phyloP scores from a whole-genome alignment of 768 basidiomycete genomes.

The Astraeus odoratus region DNA sequence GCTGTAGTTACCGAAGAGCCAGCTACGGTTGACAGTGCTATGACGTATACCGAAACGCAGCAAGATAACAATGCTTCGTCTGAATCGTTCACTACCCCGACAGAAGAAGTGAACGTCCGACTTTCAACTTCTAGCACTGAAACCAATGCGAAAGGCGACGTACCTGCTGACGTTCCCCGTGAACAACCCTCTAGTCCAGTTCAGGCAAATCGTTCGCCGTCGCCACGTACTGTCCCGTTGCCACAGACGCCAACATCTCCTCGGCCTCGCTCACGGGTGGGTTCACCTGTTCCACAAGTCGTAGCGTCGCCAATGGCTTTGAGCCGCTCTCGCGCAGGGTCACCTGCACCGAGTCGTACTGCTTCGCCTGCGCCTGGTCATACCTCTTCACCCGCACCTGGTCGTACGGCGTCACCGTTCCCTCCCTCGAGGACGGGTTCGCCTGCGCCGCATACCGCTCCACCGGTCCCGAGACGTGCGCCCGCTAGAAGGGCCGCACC shows the following conservation, averaged over 20 bases:
- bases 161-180: not conserved
- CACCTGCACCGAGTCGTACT: slow-evolving; percentile 24
- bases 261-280: slow-evolving; percentile 29
- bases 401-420: slow-evolving; percentile 43
- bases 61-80: slow-evolving; percentile 5
- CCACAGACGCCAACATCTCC: slow-evolving; percentile 21
- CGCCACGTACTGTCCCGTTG: slow-evolving; percentile 17
- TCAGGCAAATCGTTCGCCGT: slow-evolving; percentile 8
- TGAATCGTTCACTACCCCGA: slow-evolving; percentile 13
- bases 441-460: slow-evolving; percentile 12
- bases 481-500: slow-evolving; percentile 37
- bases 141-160: not conserved
- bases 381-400: slow-evolving; percentile 35
- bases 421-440: slow-evolving; percentile 46
- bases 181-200: not conserved
- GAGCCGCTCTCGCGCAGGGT: slow-evolving; percentile 20
- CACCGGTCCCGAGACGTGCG: slow-evolving; percentile 8
- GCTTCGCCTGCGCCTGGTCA: slow-evolving; percentile 40
- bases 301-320: slow-evolving; percentile 17
- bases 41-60: slow-evolving; percentile 8
- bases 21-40: slow-evolving; percentile 1
- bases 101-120: slow-evolving; percentile 18
- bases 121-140: not conserved
- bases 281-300: slow-evolving; percentile 29
- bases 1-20: not conserved